Evolutionary conservation across 2,329 filamentous ascomycete genomes (phyloP), one percentile per base, ranked within the genome.

Genomic region (Xylariaceae sp.): DNA sequence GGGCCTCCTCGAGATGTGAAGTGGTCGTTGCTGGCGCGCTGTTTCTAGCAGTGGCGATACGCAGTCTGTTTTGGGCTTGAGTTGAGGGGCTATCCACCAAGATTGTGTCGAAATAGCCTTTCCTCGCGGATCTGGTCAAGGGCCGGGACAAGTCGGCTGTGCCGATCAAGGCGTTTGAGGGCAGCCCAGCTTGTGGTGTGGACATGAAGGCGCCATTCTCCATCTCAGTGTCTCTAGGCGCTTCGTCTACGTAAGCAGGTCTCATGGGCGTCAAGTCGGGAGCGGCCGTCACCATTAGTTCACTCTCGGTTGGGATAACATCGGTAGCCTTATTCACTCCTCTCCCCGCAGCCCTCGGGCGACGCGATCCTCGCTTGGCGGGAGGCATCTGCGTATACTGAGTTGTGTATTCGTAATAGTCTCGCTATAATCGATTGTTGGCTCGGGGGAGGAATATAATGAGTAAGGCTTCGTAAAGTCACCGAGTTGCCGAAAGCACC

Each of bases 1-100:
- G 53, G 4, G 67, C 62, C 2, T 65, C 58, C 28, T 68, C 67
- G 3, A 69, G 56, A 7, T 39, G 58, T 7, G 65, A 67, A 44
- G 56, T 31, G 3, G 23, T 46, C 2, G 41, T 43, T 4, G 33
- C 26, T 43, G n/a, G 23, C 14, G 26, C 28, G 8, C 23, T 24
- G 6, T 24, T 34, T 16, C 49, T 61, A 17, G 49, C 54, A 2
- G 54, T 52, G 2, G 58, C 55, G 14, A 21, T 36, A 6, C 26
- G 53, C 21, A 68, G 52, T 48, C 56, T 64, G 1, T 59, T 45
- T 17, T 56, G 53, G 2, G 64, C 39, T 11, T 49, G 52, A 6
- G 17, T 44, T 21, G 21, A n/a, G n/a, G 53, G 31, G 16, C n/a
- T 52, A 6, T 45, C 50, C 12, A 51, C 40, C 17, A 57, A 23